Evolutionary conservation across 257 asterid species (phyloP).

Genomic region (Euphrasia confusa): DNA sequence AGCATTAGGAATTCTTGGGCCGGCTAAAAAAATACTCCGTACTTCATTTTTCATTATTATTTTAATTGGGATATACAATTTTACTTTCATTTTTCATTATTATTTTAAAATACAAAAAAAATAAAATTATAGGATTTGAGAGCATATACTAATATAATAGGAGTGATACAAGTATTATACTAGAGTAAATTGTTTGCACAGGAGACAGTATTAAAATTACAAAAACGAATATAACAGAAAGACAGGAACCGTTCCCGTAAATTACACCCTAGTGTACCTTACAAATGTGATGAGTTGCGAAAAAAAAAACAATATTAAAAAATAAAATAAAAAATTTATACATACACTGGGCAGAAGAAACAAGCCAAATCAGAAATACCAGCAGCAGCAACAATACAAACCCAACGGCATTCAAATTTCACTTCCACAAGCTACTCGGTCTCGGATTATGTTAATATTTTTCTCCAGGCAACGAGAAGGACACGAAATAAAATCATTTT

Average conservation of each 20-base stretch:
- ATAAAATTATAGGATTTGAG: too few relatives aligned
- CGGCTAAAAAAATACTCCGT: too few relatives aligned
- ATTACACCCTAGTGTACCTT: background rate
- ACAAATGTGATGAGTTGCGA: constrained; percentile 13
- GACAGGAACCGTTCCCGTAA: too few relatives aligned
- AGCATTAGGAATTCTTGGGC: background rate
- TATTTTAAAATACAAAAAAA: background rate
- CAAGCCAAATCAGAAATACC: constrained; percentile 28
- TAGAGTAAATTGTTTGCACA: too few relatives aligned
- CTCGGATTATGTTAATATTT: constrained; percentile 28
- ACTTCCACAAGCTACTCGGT: constrained; percentile 18
- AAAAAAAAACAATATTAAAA: constrained; percentile 34
- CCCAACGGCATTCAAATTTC: constrained; percentile 23
- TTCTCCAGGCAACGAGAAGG: constrained; percentile 29
- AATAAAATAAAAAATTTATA: constrained; percentile 38
- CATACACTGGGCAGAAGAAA: constrained; percentile 43
- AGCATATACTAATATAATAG: too few relatives aligned
- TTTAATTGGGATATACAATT: too few relatives aligned
- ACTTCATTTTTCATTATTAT: too few relatives aligned
- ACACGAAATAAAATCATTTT: constrained; percentile 25
- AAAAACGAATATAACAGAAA: too few relatives aligned
- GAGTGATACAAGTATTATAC: too few relatives aligned
- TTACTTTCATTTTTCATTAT: background rate
- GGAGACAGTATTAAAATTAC: too few relatives aligned
- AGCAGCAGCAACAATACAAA: constrained; percentile 26